Conservation (phyloP, 352 stramenopile genomes). For the Pythium vanterpoolii region DNA sequence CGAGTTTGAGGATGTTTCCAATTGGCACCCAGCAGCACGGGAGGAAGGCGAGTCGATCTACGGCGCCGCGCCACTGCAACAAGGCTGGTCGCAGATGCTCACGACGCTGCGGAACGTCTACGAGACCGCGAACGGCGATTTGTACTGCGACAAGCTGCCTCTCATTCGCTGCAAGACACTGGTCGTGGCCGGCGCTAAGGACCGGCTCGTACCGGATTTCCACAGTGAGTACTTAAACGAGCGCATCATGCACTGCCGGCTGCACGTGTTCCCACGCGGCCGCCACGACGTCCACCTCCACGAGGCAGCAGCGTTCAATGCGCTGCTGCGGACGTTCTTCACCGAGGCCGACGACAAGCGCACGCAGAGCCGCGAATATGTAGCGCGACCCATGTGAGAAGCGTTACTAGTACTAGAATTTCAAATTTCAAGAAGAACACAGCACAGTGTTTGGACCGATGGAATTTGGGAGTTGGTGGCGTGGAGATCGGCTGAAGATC, state of each 20-base stretch:
- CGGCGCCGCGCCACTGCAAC: constrained; percentile 45
- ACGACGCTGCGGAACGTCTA: constrained; percentile 43
- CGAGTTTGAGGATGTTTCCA: constrained; percentile 41
- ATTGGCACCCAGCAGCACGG: constrained; percentile 51
- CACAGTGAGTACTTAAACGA: constrained; percentile 84
- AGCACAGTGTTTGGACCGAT: background rate
- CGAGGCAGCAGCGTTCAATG: constrained; percentile 51
- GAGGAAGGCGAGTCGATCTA: constrained; percentile 52
- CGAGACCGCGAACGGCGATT: constrained; percentile 51
- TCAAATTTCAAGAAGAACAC: too few species aligned
- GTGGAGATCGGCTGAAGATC: too few species aligned
- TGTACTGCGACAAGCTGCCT: constrained; percentile 67
- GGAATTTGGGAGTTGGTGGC: too few species aligned
- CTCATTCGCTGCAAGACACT: constrained; percentile 84
- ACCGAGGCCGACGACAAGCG: constrained; percentile 77
- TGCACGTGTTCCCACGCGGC: constrained; percentile 51
- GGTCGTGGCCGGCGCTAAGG: constrained; percentile 54
- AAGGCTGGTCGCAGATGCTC: constrained; percentile 63
- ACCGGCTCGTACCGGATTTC: constrained; percentile 62
- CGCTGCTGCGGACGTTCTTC: constrained; percentile 57
- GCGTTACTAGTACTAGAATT: too few species aligned
- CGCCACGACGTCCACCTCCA: constrained; percentile 59
- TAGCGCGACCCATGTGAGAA: constrained; percentile 35
- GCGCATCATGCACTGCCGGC: constrained; percentile 78
- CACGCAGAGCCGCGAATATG: constrained; percentile 79